Conservation (phyloP, 192 early-diverging fungal species). For the Podila horticola region DNA sequence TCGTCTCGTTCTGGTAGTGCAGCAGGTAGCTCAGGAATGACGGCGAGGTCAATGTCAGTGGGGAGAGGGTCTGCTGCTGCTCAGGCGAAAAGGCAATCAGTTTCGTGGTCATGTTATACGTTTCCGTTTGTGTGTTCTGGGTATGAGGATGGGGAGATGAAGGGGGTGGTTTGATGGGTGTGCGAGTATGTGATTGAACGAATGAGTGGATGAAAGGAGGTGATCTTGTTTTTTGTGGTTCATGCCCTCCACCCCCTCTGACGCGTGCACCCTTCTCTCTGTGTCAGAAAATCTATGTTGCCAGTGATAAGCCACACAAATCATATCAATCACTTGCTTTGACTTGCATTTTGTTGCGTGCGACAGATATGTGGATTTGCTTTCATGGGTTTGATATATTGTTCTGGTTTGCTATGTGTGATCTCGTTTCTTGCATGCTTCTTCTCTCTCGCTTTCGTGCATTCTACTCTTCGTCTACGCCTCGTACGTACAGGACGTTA, state of each 20-base stretch:
- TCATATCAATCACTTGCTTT: not conserved
- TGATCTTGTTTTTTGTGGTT: not conserved
- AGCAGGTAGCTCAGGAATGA: constrained; percentile 47
- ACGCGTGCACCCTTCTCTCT: too few relatives aligned
- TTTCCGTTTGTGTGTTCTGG: not conserved
- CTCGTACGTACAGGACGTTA: constrained; percentile 85
- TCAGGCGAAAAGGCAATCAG: constrained; percentile 48
- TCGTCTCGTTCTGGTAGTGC: constrained; percentile 47
- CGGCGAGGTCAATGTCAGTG: constrained; percentile 32
- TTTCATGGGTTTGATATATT: not conserved
- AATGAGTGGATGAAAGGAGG: constrained; percentile 1
- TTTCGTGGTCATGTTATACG: constrained; percentile 34
- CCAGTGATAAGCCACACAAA: not conserved
- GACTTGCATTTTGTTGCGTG: too few relatives aligned
- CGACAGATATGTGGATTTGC: too few relatives aligned
- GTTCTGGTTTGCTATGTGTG: not conserved
- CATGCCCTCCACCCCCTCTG: not conserved
- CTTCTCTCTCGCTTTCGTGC: not conserved
- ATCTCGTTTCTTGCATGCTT: not conserved
- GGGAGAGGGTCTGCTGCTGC: constrained; percentile 27
- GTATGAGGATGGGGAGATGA: not conserved
- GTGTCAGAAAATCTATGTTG: not conserved
- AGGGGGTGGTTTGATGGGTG: not conserved
- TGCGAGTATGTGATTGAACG: not conserved
- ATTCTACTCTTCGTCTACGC: constrained; percentile 63